A percentile compares a stretch with the other conserved stretches of the same genome.
These are phyloP conservation scores for Penicillium griseofulvum DNA, from an alignment of 2,329 filamentous ascomycete species.

Conservation along the genomic window DNA sequence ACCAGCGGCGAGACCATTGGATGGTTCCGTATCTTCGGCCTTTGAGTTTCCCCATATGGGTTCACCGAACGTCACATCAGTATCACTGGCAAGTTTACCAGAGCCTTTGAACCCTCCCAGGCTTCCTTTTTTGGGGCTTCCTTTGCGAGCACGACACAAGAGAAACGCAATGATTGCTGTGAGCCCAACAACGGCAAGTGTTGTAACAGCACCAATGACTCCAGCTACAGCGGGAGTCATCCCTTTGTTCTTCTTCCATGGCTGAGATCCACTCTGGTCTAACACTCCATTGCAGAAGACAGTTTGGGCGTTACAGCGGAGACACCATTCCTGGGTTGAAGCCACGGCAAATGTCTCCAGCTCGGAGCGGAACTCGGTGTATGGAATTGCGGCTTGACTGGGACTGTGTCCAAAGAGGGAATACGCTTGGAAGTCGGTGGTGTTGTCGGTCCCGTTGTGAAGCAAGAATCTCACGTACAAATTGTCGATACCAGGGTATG, in stretches of 20 bases:
- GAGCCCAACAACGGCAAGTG: constrained; percentile 47
- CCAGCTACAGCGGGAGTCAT: constrained; percentile 51
- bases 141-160: constrained; percentile 48
- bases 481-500: constrained; percentile 44
- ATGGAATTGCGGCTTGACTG: constrained; percentile 50
- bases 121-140: constrained; percentile 35
- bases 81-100: constrained; percentile 54
- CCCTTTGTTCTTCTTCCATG: constrained; percentile 13
- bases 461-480: constrained; percentile 57
- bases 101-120: constrained; percentile 58
- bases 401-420: constrained; percentile 20
- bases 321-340: constrained; percentile 54
- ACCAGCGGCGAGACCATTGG: constrained; percentile 15
- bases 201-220: constrained; percentile 56
- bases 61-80: constrained; percentile 47
- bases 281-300: constrained; percentile 53
- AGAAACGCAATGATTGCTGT: constrained; percentile 42
- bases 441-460: constrained; percentile 53
- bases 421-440: constrained; percentile 9
- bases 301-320: constrained; percentile 44
- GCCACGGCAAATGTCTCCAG: constrained; percentile 46
- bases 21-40: constrained; percentile 31
- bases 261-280: constrained; percentile 3
- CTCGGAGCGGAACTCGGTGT: constrained; percentile 49
- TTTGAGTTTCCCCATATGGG: constrained; percentile 42